Conservation (phyloP, 495 filamentous ascomycete species). For the Penicillium dipodomyicola region DNA sequence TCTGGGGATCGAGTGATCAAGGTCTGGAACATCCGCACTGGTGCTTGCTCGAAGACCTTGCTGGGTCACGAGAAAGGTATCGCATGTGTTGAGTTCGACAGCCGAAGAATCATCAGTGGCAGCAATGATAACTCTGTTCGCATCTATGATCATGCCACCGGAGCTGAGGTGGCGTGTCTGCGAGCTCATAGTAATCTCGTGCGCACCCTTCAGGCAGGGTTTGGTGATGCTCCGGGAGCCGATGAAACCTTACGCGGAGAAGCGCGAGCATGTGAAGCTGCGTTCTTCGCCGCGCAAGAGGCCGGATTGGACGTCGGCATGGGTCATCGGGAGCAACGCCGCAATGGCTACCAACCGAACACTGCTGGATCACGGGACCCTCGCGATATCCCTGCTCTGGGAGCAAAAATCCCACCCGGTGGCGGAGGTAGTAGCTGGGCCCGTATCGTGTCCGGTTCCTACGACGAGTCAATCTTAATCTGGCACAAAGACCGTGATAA, state of each 20-base stretch:
- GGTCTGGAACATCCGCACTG: slow-evolving; percentile 85
- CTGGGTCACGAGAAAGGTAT: slow-evolving; percentile 92
- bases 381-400: slow-evolving; percentile 71
- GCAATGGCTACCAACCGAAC: slow-evolving; percentile 56
- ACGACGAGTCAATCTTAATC: slow-evolving; percentile 91
- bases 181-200: slow-evolving; percentile 79
- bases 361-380: slow-evolving; percentile 69
- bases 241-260: slow-evolving; percentile 67
- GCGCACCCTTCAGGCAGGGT: slow-evolving; percentile 89
- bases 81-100: slow-evolving; percentile 95
- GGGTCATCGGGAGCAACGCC: slow-evolving; percentile 42
- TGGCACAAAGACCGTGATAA: slow-evolving; percentile 85
- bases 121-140: slow-evolving; percentile 94
- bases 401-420: slow-evolving; percentile 81
- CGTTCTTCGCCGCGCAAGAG: slow-evolving; percentile 67
- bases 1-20: slow-evolving; percentile 91
- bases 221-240: slow-evolving; percentile 81
- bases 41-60: slow-evolving; percentile 70
- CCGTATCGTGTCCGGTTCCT: slow-evolving; percentile 90
- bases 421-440: slow-evolving; percentile 83
- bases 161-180: slow-evolving; percentile 84
- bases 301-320: slow-evolving; percentile 52
- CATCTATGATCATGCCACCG: slow-evolving; percentile 82
- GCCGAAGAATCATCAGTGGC: slow-evolving; percentile 91
- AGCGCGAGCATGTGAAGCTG: slow-evolving; percentile 67